phyloP scores from a whole-genome alignment of 2,329 filamentous ascomycete species.

The Pseudogymnoascus sp. region DNA sequence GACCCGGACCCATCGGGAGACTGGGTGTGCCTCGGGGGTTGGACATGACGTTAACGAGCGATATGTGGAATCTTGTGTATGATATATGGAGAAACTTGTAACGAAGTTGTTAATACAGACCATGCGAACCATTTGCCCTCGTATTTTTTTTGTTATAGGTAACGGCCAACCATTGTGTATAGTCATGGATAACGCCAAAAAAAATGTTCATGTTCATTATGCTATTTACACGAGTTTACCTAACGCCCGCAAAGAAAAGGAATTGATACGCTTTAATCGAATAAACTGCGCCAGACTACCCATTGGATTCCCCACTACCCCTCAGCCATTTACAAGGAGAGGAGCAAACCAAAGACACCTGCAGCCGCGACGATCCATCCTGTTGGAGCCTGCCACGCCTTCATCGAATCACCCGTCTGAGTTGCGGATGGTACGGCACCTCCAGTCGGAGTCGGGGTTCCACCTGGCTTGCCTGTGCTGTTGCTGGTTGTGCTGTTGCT shows the following conservation, averaged over 20 bases:
- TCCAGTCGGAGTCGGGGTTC: background rate
- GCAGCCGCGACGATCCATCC: constrained; percentile 14
- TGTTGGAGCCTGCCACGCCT: background rate
- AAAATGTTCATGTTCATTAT: background rate
- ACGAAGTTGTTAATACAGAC: background rate
- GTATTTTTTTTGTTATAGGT: background rate
- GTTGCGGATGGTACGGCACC: background rate
- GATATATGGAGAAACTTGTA: background rate
- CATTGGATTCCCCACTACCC: background rate
- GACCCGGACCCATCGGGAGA: background rate
- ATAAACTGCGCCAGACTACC: background rate
- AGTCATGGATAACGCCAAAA: background rate
- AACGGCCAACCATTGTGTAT: background rate
- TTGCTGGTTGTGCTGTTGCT: background rate
- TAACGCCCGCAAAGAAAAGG: background rate
- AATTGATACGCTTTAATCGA: background rate
- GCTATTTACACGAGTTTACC: background rate
- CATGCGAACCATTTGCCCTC: background rate
- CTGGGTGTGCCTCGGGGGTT: background rate
- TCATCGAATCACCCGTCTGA: background rate
- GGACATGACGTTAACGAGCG: background rate
- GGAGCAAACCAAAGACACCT: background rate
- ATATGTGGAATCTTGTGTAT: background rate
- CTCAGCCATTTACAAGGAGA: background rate
- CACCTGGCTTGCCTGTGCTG: background rate